Percentiles rank a stretch among this genome's conserved stretches.
Conservation (phyloP, 2,329 filamentous ascomycete species). For the Chrysosporium queenslandicum region DNA sequence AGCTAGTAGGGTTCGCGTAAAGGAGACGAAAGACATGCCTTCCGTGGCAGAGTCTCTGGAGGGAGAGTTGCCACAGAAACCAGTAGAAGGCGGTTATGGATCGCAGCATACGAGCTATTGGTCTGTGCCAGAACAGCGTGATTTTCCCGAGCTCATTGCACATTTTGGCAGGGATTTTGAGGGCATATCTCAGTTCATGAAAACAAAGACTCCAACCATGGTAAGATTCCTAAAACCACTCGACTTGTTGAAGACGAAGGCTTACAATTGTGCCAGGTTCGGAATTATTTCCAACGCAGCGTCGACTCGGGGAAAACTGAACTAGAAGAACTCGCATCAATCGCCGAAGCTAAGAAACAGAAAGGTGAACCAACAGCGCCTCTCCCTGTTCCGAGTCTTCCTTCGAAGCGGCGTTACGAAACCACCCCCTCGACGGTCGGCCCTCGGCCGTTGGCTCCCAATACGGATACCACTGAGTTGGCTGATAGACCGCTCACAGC, state of each 20-base stretch:
- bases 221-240: conserved; percentile 25
- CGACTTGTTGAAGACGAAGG: conserved; percentile 3
- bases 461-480: conserved; percentile 31
- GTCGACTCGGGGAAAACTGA: conserved; percentile 37
- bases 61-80: conserved; percentile 1
- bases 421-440: conserved; percentile 34
- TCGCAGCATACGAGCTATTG: conserved; percentile 42
- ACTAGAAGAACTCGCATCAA: conserved; percentile 35
- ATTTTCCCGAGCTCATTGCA: conserved; percentile 38
- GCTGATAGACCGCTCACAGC: conserved; percentile 23
- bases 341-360: conserved; percentile 37
- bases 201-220: conserved; percentile 45
- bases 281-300: conserved; percentile 41
- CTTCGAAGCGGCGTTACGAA: conserved; percentile 42
- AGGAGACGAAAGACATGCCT: conserved; percentile 19
- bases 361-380: conserved; percentile 37
- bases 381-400: conserved; percentile 35
- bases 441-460: conserved; percentile 36
- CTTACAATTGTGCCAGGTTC: conserved; percentile 30
- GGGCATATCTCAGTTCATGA: conserved; percentile 42
- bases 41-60: conserved; percentile 18
- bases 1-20: conserved; percentile 17
- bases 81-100: conserved; percentile 24
- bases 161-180: conserved; percentile 43
- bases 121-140: conserved; percentile 42